phyloP scores from a whole-genome alignment of 1,139 yeast genomes.

The Zygosaccharomyces pseudobailii region DNA sequence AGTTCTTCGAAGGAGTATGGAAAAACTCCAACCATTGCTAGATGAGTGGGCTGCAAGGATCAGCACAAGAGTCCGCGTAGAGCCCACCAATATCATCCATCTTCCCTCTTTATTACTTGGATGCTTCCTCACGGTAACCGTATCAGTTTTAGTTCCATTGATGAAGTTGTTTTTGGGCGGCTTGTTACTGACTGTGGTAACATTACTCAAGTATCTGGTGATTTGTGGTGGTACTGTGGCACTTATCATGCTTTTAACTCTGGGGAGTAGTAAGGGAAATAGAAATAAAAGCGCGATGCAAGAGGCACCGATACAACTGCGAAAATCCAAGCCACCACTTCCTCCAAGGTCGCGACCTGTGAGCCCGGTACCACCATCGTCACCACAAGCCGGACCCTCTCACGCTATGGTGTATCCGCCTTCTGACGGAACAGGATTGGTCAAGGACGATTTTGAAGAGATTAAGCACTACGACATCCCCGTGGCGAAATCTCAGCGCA shows the following conservation, averaged over 20 bases:
- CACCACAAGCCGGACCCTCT: neutral
- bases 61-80: conserved; percentile 11
- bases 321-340: neutral
- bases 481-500: conserved; percentile 17
- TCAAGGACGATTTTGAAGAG: conserved; percentile 17
- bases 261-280: conserved; percentile 6
- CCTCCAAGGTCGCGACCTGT: neutral
- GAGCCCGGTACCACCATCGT: conserved; percentile 2
- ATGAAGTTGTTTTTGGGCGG: conserved; percentile 19
- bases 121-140: conserved; percentile 12
- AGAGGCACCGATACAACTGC: neutral
- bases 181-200: conserved; percentile 16
- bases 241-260: conserved; percentile 11
- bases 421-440: conserved; percentile 5
- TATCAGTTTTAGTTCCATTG: conserved; percentile 18
- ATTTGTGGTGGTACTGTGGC: conserved; percentile 19
- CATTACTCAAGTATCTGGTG: conserved; percentile 17
- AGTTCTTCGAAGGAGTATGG: conserved; percentile 4
- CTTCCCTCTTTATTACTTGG: conserved; percentile 24
- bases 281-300: neutral
- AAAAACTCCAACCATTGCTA: conserved; percentile 7
- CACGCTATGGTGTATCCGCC: neutral
- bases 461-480: conserved; percentile 27
- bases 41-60: conserved; percentile 7
- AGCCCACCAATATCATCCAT: conserved; percentile 17